phyloP scores from a whole-genome alignment of 208 protist species.

The Borovskyia barvae region DNA sequence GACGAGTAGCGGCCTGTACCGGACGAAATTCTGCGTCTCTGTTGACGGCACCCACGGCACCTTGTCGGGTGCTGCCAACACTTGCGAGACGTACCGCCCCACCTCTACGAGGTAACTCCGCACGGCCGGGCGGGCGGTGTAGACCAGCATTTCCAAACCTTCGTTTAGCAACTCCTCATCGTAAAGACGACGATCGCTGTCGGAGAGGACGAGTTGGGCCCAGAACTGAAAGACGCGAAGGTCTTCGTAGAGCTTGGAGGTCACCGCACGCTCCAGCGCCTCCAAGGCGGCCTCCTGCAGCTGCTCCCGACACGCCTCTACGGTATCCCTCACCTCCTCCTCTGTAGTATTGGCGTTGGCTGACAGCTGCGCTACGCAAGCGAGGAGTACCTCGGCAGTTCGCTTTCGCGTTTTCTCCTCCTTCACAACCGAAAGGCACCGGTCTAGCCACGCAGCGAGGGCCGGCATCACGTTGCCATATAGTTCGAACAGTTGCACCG shows the following conservation, averaged over 20 bases:
- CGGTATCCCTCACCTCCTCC: slow-evolving; percentile 10
- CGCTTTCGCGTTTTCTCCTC: slow-evolving; percentile 55
- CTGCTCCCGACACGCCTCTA: slow-evolving; percentile 22
- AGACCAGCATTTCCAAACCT: slow-evolving; percentile 42
- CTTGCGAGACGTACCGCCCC: slow-evolving; percentile 23
- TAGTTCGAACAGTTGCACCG: slow-evolving; percentile 32
- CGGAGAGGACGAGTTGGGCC: slow-evolving; percentile 64
- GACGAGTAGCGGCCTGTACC: slow-evolving; percentile 56
- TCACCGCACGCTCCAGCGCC: slow-evolving; percentile 44
- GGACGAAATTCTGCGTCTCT: slow-evolving; percentile 27
- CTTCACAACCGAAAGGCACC: slow-evolving; percentile 69
- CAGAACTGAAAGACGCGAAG: slow-evolving; percentile 69
- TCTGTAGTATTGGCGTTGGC: slow-evolving; percentile 9
- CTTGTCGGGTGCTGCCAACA: slow-evolving; percentile 10
- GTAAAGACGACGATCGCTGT: slow-evolving; percentile 49
- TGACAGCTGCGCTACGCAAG: slow-evolving; percentile 18
- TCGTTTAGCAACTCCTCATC: slow-evolving; percentile 74
- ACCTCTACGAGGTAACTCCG: slow-evolving; percentile 67
- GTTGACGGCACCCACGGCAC: slow-evolving; percentile 11
- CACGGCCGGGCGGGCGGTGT: slow-evolving; percentile 17
- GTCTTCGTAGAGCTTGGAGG: slow-evolving; percentile 66
- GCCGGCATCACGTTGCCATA: slow-evolving; percentile 47
- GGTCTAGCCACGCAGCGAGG: slow-evolving; percentile 52
- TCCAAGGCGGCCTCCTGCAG: slow-evolving; percentile 44
- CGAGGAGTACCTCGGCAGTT: slow-evolving; percentile 47